Evolutionary conservation across 2,329 filamentous ascomycete species (phyloP), one percentile per base, ranked within the genome.

Genomic region (Leptographium wingfieldii): DNA sequence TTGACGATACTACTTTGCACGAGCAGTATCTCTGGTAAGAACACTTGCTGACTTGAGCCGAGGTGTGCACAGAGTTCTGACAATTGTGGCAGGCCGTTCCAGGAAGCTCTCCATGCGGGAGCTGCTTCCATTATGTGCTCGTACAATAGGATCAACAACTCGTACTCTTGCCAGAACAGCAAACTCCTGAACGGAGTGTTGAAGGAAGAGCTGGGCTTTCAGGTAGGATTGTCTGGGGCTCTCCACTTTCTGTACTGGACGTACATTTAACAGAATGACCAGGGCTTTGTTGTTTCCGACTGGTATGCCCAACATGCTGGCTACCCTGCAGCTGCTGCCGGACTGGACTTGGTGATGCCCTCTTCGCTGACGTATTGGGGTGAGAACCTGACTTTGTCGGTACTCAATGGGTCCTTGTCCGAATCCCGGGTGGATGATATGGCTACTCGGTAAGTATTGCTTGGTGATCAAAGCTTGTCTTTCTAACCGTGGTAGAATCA

Each of bases 341-440:
- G 87, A 27, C 69, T 91, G 35, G 87, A 90, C 67, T 83, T 89
- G 80, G 80, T 78, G 11, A 89, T 90, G 86, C 85, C 85, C 0
- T 71, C 62, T 12, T 71, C 67, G 0, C 65, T 65, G 3, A 57
- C 61, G 0, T 73, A 70, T 58, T 81, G 77, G 77, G 70, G 73
- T 12, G 64, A 69, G 3, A 87, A 89, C 38, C 76, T 88, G 69
- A 76, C 11, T 79, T 83, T 0, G 79, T 88, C n/a, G 10, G 57
- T 58, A 22, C 73, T 73, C 14, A 84, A 86, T 62, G 83, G 83
- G 1, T 78, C 78, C 0, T 70, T 88, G 0, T 70, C 81, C 0
- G 72, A 80, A 59, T 69, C 73, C 1, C 76, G 84, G 9, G 62
- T 88, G 0, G 75, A 87, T 58, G 90, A 95, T 69, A 92, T 92